Conservation (phyloP, 2,329 filamentous ascomycete species). For the Fusarium avenaceum region DNA sequence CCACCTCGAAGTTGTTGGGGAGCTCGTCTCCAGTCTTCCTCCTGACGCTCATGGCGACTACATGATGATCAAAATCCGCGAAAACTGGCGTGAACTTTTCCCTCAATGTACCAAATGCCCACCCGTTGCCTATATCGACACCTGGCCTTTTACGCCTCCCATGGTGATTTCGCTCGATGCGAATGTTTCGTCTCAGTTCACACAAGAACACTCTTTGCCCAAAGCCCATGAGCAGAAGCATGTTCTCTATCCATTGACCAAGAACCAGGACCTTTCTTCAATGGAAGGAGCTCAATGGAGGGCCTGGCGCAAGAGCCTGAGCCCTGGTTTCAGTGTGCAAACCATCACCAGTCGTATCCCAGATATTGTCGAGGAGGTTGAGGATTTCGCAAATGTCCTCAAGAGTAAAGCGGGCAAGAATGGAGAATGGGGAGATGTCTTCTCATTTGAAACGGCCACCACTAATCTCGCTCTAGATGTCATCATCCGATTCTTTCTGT, state of each 20-base stretch:
- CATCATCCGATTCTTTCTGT: constrained; percentile 56
- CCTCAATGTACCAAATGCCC: constrained; percentile 43
- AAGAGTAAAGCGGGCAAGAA: constrained; percentile 21
- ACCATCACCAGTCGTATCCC: constrained; percentile 54
- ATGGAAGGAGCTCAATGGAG: constrained; percentile 50
- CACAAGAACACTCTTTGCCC: constrained; percentile 36
- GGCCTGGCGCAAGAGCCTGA: constrained; percentile 53
- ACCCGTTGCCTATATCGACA: constrained; percentile 48
- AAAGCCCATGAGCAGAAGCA: constrained; percentile 50
- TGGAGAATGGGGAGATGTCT: constrained; percentile 35
- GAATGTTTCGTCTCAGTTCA: constrained; percentile 42
- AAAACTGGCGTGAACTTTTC: constrained; percentile 39
- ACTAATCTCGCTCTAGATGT: constrained; percentile 58
- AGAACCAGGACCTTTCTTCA: constrained; percentile 51
- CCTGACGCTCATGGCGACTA: constrained; percentile 37
- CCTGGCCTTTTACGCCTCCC: constrained; percentile 48
- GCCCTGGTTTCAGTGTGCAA: constrained; percentile 55
- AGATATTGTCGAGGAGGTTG: constrained; percentile 55
- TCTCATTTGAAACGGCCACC: constrained; percentile 53
- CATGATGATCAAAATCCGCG: constrained; percentile 27
- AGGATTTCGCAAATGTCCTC: constrained; percentile 51
- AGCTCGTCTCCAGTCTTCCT: constrained; percentile 25
- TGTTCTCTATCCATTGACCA: constrained; percentile 50
- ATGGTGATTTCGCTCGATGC: constrained; percentile 39
- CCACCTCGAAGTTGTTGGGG: constrained; percentile 31